Evolutionary conservation across 371 early-diverging fungal species (phyloP).

Genomic region (Catenaria anguillulae): DNA sequence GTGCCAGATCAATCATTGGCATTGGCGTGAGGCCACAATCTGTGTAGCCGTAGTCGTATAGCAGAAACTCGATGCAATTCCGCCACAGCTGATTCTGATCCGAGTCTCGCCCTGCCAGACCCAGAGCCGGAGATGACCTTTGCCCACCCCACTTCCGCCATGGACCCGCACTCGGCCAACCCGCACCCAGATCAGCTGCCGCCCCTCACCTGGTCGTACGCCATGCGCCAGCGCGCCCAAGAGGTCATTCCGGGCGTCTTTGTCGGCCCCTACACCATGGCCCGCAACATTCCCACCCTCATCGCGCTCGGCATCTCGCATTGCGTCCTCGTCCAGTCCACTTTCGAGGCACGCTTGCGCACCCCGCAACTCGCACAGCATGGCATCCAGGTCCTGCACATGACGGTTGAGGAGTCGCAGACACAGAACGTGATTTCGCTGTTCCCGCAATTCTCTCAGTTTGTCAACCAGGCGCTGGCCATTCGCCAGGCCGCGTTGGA

Average conservation of each 20-base stretch:
- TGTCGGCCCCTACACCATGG: slow-evolving; percentile 62
- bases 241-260: slow-evolving; percentile 60
- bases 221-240: slow-evolving; percentile 69
- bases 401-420: slow-evolving; percentile 44
- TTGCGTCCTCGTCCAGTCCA: slow-evolving; percentile 42
- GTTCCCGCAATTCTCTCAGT: slow-evolving; percentile 43
- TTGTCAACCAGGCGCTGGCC: slow-evolving; percentile 36
- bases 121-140: no score
- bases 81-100: no score
- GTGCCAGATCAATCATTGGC: no score
- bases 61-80: no score
- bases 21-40: no score
- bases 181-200: background rate
- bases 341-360: background rate
- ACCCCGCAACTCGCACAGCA: background rate
- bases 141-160: no score
- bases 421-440: slow-evolving; percentile 59
- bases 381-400: slow-evolving; percentile 25
- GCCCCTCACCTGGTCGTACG: slow-evolving; percentile 48
- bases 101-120: no score
- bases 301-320: slow-evolving; percentile 47
- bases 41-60: no score
- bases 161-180: no score
- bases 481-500: background rate
- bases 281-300: slow-evolving; percentile 38